Evolutionary conservation across 2,329 filamentous ascomycete genomes (phyloP).

Genomic region (Penicillium sp.): DNA sequence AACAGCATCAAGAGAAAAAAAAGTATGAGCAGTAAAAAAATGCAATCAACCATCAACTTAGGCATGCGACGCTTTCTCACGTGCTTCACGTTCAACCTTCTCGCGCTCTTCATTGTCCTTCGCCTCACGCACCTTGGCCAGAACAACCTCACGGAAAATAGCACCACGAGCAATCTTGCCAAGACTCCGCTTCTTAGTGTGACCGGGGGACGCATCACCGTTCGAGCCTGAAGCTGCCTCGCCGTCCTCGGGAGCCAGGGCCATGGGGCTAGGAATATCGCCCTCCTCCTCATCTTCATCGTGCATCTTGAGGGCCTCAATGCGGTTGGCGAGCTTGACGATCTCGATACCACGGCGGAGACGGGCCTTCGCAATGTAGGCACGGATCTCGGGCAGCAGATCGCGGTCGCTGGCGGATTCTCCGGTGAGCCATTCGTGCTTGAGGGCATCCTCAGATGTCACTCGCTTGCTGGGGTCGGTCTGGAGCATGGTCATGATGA

Average conservation of each 20-base stretch:
- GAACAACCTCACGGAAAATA: conserved; percentile 91
- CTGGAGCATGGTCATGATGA: conserved; percentile 80
- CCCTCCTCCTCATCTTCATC: conserved; percentile 83
- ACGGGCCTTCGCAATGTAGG: conserved; percentile 87
- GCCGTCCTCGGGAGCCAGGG: conserved; percentile 58
- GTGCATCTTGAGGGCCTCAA: conserved; percentile 89
- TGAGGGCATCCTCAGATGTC: conserved; percentile 76
- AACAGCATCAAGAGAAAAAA: conserved; percentile 6
- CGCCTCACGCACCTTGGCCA: conserved; percentile 90
- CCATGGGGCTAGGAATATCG: conserved; percentile 60
- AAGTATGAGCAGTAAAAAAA: neutral
- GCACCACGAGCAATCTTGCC: conserved; percentile 63
- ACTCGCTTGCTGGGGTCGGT: conserved; percentile 74
- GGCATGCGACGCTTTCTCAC: conserved; percentile 37
- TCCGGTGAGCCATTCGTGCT: conserved; percentile 86
- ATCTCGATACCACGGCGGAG: conserved; percentile 93
- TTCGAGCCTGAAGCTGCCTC: conserved; percentile 15
- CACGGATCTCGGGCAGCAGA: conserved; percentile 93
- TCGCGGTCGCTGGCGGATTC: conserved; percentile 93
- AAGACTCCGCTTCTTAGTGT: conserved; percentile 53
- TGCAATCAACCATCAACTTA: conserved; percentile 5
- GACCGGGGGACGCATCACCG: conserved; percentile 18
- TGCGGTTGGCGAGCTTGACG: conserved; percentile 93
- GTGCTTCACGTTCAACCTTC: conserved; percentile 63
- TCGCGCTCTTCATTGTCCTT: conserved; percentile 80